phyloP scores from a whole-genome alignment of 2,329 filamentous ascomycete genomes.

The Penicillium hesseltinei region DNA sequence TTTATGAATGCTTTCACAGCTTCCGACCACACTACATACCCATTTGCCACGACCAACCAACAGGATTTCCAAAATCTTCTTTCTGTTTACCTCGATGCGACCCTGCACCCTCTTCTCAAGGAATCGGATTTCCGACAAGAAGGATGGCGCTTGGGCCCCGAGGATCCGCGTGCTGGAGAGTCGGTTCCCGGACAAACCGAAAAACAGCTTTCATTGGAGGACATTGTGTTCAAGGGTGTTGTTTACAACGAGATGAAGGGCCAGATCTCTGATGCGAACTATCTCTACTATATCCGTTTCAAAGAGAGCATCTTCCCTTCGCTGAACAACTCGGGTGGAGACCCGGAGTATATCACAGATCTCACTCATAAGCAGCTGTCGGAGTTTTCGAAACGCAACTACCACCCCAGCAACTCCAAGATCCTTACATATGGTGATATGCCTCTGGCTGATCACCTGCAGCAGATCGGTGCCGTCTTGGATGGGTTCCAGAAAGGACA shows the following conservation, averaged over 20 bases:
- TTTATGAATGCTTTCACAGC: slow-evolving; percentile 99
- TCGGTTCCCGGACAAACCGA: slow-evolving; percentile 45
- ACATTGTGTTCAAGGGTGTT: slow-evolving; percentile 85
- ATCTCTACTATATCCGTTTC: slow-evolving; percentile 92
- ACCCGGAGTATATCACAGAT: slow-evolving; percentile 94
- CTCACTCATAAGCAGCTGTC: slow-evolving; percentile 87
- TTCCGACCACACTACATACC: slow-evolving; percentile 94
- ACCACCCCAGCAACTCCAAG: slow-evolving; percentile 96
- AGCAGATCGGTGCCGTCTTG: slow-evolving; percentile 73
- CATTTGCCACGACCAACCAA: slow-evolving; percentile 92
- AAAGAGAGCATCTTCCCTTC: slow-evolving; percentile 92
- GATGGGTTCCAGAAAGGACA: slow-evolving; percentile 68
- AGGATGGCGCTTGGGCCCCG: slow-evolving; percentile 92
- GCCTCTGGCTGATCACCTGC: slow-evolving; percentile 75
- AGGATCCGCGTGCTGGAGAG: slow-evolving; percentile 68
- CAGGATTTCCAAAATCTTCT: slow-evolving; percentile 96
- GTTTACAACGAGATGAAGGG: slow-evolving; percentile 99
- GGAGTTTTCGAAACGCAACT: slow-evolving; percentile 86
- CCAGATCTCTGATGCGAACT: slow-evolving; percentile 95
- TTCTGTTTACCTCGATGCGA: slow-evolving; percentile 95
- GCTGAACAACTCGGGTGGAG: slow-evolving; percentile 94
- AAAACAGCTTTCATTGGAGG: slow-evolving; percentile 62
- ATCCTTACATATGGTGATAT: slow-evolving; percentile 94
- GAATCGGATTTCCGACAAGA: slow-evolving; percentile 92
- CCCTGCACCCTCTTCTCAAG: slow-evolving; percentile 83